These are phyloP conservation scores for Gamsiella multidivaricata DNA, from an alignment of 192 early-diverging fungal species.

Conservation along the genomic window DNA sequence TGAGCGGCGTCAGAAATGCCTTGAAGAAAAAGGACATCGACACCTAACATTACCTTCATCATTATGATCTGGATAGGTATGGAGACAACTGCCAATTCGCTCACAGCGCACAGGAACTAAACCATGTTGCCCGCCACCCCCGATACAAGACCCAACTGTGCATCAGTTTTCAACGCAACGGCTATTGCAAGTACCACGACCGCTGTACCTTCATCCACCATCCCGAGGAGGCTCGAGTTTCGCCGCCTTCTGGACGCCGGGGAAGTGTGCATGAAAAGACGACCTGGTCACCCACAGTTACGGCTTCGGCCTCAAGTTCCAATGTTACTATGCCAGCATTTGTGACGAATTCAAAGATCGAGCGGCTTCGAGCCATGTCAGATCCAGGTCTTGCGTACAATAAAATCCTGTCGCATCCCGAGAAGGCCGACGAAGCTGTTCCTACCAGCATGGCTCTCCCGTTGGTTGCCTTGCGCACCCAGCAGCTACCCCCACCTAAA, in stretches of 20 bases:
- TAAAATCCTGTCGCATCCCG: neutral
- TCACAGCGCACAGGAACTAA: slow-evolving; percentile 82
- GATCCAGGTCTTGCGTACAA: slow-evolving; percentile 10
- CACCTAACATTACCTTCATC: neutral
- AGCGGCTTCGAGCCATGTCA: slow-evolving; percentile 5
- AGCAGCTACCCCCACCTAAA: neutral
- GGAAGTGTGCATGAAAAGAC: neutral
- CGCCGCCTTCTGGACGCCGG: neutral
- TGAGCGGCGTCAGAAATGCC: neutral
- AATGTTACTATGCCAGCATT: neutral
- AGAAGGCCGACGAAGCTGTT: neutral
- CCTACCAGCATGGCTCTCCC: neutral
- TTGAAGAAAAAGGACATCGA: neutral
- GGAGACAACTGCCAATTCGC: slow-evolving; percentile 96
- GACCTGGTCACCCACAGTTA: neutral
- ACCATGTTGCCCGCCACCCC: slow-evolving; percentile 84
- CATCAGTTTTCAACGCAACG: slow-evolving; percentile 87
- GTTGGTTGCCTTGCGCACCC: neutral
- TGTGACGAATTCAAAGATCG: neutral
- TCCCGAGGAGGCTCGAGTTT: slow-evolving; percentile 60
- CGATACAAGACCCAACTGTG: slow-evolving; percentile 97
- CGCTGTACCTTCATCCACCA: slow-evolving; percentile 96
- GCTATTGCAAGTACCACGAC: slow-evolving; percentile 92
- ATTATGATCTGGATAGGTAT: slow-evolving; percentile 68
- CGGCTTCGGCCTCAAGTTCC: neutral